These are phyloP conservation scores for Castanea mollissima DNA, from an alignment of 306 rosid genomes.

Conservation along the genomic window DNA sequence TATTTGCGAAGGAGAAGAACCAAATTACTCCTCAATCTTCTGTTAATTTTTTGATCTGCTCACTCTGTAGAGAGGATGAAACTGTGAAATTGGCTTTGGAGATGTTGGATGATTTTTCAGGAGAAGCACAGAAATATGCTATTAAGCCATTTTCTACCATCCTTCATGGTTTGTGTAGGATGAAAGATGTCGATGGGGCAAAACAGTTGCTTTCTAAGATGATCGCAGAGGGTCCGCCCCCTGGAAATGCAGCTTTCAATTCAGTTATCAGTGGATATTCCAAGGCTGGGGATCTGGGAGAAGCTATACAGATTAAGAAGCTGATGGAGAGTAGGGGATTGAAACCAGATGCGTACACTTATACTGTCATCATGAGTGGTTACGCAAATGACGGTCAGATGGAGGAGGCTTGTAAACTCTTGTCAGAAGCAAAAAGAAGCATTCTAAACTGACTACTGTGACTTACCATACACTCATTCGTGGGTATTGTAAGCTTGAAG, in stretches of 20 bases:
- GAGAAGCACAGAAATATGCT: conserved; percentile 42
- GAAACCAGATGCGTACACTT: conserved; percentile 73
- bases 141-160: conserved; percentile 62
- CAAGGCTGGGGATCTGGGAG: conserved; percentile 55
- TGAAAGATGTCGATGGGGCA: conserved; percentile 54
- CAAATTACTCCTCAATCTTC: conserved; percentile 28
- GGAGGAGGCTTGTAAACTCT: conserved; percentile 63
- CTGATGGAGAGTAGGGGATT: conserved; percentile 78
- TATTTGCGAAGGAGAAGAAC: conserved; percentile 44
- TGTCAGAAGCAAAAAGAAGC: conserved; percentile 72
- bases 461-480: conserved; percentile 76
- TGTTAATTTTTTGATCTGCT: conserved; percentile 38
- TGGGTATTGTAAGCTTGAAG: conserved; percentile 76
- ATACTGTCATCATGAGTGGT: conserved; percentile 68
- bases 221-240: conserved; percentile 72
- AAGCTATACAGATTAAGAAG: conserved; percentile 57
- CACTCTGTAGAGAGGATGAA: conserved; percentile 50
- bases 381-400: conserved; percentile 76
- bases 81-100: conserved; percentile 55
- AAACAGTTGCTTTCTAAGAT: conserved; percentile 54
- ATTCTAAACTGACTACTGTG: conserved; percentile 48
- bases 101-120: conserved; percentile 47
- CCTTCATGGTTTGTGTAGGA: conserved; percentile 62
- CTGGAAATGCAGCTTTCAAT: conserved; percentile 83
- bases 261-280: conserved; percentile 52